These are phyloP conservation scores for Meripilus lineatus DNA, from an alignment of 1,284 basidiomycete genomes.

Conservation along the genomic window DNA sequence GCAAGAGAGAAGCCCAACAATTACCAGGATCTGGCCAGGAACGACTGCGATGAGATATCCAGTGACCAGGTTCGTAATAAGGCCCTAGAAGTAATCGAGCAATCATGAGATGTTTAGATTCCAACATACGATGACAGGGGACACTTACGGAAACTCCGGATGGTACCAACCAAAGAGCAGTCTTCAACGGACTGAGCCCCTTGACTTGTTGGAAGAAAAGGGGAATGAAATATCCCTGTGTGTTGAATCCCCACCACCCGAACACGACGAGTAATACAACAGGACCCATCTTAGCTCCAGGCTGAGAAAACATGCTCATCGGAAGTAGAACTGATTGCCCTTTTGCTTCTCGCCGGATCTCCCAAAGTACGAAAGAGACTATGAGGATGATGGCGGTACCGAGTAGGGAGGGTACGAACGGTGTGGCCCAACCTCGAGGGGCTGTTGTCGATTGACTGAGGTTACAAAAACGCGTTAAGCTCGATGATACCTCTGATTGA, in stretches of 20 bases:
- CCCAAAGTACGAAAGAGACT: conserved; percentile 27
- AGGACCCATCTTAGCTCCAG: conserved; percentile 27
- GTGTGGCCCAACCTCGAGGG: conserved; percentile 29
- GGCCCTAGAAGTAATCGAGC: too few species aligned
- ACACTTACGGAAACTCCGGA: conserved; percentile 23
- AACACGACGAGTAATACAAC: conserved; percentile 29
- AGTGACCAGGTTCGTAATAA: conserved; percentile 24
- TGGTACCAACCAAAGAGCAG: conserved; percentile 28
- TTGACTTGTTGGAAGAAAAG: conserved; percentile 31
- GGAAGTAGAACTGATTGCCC: conserved; percentile 29
- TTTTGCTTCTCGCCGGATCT: conserved; percentile 25
- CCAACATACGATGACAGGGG: too few species aligned
- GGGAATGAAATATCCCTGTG: conserved; percentile 26
- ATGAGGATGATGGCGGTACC: conserved; percentile 26
- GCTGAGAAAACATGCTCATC: conserved; percentile 30
- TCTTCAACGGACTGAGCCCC: conserved; percentile 25
- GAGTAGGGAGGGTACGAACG: conserved; percentile 27
- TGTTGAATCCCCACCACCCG: conserved; percentile 31
- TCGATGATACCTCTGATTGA: too few species aligned
- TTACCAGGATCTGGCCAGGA: conserved; percentile 24
- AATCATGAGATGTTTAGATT: too few species aligned
- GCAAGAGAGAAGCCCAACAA: conserved; percentile 23
- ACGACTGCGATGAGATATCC: conserved; percentile 25
- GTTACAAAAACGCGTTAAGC: too few species aligned
- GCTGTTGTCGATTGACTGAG: conserved; percentile 29